A percentile compares a stretch with the other conserved stretches of the same genome.
Conservation (phyloP, 2,329 filamentous ascomycete species). For the Colletotrichum gigasporum region DNA sequence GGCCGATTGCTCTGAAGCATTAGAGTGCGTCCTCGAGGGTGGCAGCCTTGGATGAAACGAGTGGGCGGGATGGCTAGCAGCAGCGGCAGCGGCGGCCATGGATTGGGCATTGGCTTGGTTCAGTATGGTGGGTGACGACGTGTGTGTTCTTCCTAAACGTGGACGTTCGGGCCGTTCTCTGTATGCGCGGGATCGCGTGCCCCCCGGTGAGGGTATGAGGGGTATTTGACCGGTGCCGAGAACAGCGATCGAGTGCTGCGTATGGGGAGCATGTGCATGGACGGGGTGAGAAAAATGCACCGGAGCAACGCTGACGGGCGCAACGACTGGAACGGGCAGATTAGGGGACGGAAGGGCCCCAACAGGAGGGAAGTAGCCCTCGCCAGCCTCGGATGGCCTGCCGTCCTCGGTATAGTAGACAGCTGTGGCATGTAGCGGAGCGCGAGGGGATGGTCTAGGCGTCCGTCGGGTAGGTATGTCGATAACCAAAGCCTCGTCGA, state of each 20-base stretch:
- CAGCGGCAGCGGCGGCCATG: conserved; percentile 38
- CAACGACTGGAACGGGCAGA: conserved; percentile 50
- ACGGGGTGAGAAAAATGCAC: conserved; percentile 32
- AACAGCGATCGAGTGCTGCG: conserved; percentile 79
- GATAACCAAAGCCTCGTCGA: conserved; percentile 91
- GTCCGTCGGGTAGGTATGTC: conserved; percentile 82
- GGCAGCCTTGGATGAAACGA: conserved; percentile 49
- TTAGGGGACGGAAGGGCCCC: conserved; percentile 52
- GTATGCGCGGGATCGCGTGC: conserved; percentile 62
- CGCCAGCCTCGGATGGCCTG: conserved; percentile 73
- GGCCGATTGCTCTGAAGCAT: conserved; percentile 62
- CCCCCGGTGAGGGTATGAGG: conserved; percentile 84
- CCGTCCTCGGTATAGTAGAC: conserved; percentile 70
- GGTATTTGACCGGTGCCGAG: conserved; percentile 83
- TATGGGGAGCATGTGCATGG: conserved; percentile 36
- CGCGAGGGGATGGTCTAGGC: conserved; percentile 81
- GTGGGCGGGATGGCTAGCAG: conserved; percentile 48
- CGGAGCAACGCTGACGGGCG: conserved; percentile 45
- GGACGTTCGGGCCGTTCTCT: conserved; percentile 68
- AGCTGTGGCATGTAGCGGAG: conserved; percentile 53
- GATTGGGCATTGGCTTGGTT: conserved; percentile 55
- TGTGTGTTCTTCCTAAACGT: conserved; percentile 75
- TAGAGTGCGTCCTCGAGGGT: conserved; percentile 68
- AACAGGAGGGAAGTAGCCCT: conserved; percentile 85
- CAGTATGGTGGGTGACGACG: conserved; percentile 80